Evolutionary conservation across 805 yeast genomes (phyloP), one percentile per base, ranked within the genome.

Genomic region (Zygosaccharomyces lentus): DNA sequence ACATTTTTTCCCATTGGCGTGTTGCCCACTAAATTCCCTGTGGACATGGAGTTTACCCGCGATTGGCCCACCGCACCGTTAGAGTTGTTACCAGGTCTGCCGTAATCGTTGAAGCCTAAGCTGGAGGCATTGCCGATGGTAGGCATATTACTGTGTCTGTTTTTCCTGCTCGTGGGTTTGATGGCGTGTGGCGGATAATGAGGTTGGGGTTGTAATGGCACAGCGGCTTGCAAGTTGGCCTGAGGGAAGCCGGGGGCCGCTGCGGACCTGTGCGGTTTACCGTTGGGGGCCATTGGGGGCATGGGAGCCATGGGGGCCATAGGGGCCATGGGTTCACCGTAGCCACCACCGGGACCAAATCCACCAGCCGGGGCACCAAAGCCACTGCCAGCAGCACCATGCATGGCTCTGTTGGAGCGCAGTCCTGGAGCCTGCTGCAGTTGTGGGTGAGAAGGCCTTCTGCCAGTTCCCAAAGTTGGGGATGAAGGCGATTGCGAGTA

Each of bases 151-250:
- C 67, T 64, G 25, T 53, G 50, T 55, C 69, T 63, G 41, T 66
- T 65, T 43, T 66, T 66, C 43, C 70, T 62, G 41, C 69, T 65
- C 1, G 70, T 64, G 32, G 68, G 60, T 47, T 61, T 59, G 43
- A 62, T 54, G n/a, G 59, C 48, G 40, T 59, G 55, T 7, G 47
- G 40, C 25, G 58, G 52, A 31, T 51, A 47, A 44, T 15, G 46
- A 15, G 36, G 29, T 34, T 47, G 43, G 29, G 53, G 25, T 36
- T 34, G 55, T 36, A 16, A 15, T n/a, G 47, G 35, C 3, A 34
- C 48, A 41, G 45, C 41, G 7, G 41, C 34, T 10, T 38, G 41
- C 15, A 38, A 38, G n/a, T 10, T 12, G 16, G 16, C 32, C 26
- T 31, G 34, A 31, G 15, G 16, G 21, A 21, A 30, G 13, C 40